These are phyloP conservation scores for Dalbergia cultrata DNA, from an alignment of 306 rosid genomes.

Conservation along the genomic window DNA sequence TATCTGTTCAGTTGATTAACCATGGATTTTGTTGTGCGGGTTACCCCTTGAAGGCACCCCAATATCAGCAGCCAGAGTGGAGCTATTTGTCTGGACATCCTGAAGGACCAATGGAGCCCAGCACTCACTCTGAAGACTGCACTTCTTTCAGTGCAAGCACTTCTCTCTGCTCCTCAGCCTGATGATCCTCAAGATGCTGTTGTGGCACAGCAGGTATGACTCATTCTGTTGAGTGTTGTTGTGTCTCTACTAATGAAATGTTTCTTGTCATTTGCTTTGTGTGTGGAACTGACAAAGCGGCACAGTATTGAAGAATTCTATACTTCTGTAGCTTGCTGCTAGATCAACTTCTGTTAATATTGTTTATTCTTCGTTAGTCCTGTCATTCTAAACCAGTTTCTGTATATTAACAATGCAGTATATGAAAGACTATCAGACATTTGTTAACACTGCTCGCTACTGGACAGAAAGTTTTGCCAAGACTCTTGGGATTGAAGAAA, in stretches of 20 bases:
- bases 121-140: conserved; percentile 98
- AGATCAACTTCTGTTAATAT: neutral
- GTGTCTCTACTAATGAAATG: conserved; percentile 2
- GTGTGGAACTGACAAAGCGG: conserved; percentile 15
- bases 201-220: conserved; percentile 89
- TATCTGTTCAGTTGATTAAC: conserved; percentile 34
- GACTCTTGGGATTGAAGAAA: conserved; percentile 85
- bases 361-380: conserved; percentile 6
- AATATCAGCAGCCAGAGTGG: conserved; percentile 99
- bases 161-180: conserved; percentile 96
- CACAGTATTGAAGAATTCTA: conserved; percentile 9
- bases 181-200: conserved; percentile 99
- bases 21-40: conserved; percentile 22
- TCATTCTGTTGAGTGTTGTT: conserved; percentile 20
- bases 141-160: conserved; percentile 96
- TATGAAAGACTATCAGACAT: conserved; percentile 83
- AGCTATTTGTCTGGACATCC: conserved; percentile 94
- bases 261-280: conserved; percentile 23
- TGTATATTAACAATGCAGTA: conserved; percentile 66
- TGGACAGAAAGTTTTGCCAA: conserved; percentile 98
- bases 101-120: conserved; percentile 99
- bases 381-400: conserved; percentile 23
- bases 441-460: conserved; percentile 89
- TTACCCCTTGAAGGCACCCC: conserved; percentile 88
- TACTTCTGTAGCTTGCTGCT: conserved; percentile 16